Conservation (phyloP, 2,329 filamentous ascomycete genomes). For the Alternaria incomplexa region DNA sequence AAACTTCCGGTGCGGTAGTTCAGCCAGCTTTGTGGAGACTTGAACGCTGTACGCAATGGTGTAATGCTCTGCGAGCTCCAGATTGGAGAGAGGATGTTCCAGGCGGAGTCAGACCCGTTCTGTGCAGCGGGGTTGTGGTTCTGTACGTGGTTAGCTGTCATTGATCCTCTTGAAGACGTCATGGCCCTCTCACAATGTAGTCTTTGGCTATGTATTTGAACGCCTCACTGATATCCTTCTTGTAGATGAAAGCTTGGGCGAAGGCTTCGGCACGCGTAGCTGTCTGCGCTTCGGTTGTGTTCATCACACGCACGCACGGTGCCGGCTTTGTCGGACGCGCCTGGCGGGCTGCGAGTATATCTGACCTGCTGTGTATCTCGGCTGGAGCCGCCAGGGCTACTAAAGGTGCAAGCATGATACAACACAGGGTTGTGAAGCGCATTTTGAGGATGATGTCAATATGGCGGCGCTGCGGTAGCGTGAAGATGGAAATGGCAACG, state of each 20-base stretch:
- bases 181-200: slow-evolving; percentile 29
- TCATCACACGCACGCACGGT: slow-evolving; percentile 28
- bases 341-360: slow-evolving; percentile 18
- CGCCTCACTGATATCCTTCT: slow-evolving; percentile 36
- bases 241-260: slow-evolving; percentile 36
- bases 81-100: slow-evolving; percentile 32
- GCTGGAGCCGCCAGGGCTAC: slow-evolving; percentile 22
- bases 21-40: slow-evolving; percentile 32
- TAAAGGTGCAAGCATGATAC: slow-evolving; percentile 21
- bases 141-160: slow-evolving; percentile 9
- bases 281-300: slow-evolving; percentile 19
- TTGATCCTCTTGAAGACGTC: background rate
- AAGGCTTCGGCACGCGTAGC: slow-evolving; percentile 26
- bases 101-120: slow-evolving; percentile 39
- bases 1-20: slow-evolving; percentile 28
- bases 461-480: background rate
- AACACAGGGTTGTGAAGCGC: slow-evolving; percentile 23
- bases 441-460: slow-evolving; percentile 11
- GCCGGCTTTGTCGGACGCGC: slow-evolving; percentile 26
- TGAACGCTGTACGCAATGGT: slow-evolving; percentile 29
- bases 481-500: background rate
- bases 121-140: slow-evolving; percentile 38
- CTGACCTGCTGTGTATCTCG: background rate
- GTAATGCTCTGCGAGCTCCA: slow-evolving; percentile 32
- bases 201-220: slow-evolving; percentile 35